A percentile compares a stretch with the other conserved stretches of the same genome.
Conservation (phyloP, 2,329 filamentous ascomycete genomes). For the Alternaria longipes region DNA sequence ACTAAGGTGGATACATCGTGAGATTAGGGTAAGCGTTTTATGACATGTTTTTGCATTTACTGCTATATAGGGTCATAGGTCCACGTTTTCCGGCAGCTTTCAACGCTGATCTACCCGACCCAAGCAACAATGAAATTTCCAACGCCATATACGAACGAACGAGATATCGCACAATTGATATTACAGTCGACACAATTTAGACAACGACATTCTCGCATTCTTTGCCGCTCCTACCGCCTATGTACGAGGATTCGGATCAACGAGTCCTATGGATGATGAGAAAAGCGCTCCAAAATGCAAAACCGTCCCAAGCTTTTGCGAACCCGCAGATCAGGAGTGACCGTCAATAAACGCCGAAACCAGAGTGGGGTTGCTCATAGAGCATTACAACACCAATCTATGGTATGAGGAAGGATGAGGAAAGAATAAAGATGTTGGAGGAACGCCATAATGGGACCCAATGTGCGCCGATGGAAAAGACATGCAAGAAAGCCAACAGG, state of each 20-base stretch:
- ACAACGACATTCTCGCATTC: slow-evolving; percentile 31
- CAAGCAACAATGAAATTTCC: slow-evolving; percentile 15
- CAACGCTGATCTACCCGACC: not conserved
- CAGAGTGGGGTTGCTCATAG: slow-evolving; percentile 43
- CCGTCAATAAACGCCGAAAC: slow-evolving; percentile 35
- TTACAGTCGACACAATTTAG: slow-evolving; percentile 18
- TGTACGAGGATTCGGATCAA: slow-evolving; percentile 35
- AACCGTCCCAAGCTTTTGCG: slow-evolving; percentile 44
- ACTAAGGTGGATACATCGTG: slow-evolving; percentile 16
- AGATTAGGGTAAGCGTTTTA: slow-evolving; percentile 14
- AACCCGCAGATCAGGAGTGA: slow-evolving; percentile 34
- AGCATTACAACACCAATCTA: slow-evolving; percentile 46
- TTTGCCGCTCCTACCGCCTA: slow-evolving; percentile 30
- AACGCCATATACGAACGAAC: slow-evolving; percentile 13
- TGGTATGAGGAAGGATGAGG: slow-evolving; percentile 28
- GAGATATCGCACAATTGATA: slow-evolving; percentile 22
- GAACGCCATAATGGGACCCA: slow-evolving; percentile 32
- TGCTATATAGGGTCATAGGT: slow-evolving; percentile 24
- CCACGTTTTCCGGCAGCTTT: not conserved
- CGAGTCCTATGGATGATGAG: slow-evolving; percentile 30
- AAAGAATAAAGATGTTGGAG: slow-evolving; percentile 30
- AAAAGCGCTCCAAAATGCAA: slow-evolving; percentile 45
- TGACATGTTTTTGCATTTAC: slow-evolving; percentile 33
- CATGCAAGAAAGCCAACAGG: slow-evolving; percentile 43
- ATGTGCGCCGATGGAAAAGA: slow-evolving; percentile 40